Percentiles rank a stretch among this genome's conserved stretches.
These are phyloP conservation scores for Notholithocarpus densiflorus DNA, from an alignment of 306 rosid genomes.

Conservation along the genomic window DNA sequence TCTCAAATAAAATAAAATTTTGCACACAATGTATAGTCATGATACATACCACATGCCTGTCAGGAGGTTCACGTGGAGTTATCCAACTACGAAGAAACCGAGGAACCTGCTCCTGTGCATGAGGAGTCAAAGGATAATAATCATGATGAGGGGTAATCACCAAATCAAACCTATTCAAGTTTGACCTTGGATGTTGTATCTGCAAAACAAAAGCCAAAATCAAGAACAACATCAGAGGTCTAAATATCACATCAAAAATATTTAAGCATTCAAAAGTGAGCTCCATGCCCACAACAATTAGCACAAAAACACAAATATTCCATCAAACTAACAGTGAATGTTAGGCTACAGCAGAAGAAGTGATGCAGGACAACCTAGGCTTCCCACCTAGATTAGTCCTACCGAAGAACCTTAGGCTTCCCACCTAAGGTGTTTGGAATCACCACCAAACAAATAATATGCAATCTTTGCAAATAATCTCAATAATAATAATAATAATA, in stretches of 20 bases:
- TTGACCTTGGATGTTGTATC: conserved; percentile 82
- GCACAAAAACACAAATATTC: background rate
- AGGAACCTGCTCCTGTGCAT: conserved; percentile 77
- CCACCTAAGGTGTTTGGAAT: no score
- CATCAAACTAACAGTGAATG: background rate
- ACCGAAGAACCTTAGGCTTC: no score
- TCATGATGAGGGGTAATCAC: conserved; percentile 90
- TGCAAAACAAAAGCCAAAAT: conserved; percentile 9
- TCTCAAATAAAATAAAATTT: conserved; percentile 10
- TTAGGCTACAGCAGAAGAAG: background rate
- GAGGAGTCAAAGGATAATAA: conserved; percentile 79
- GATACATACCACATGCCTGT: conserved; percentile 73
- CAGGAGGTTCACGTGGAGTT: conserved; percentile 87
- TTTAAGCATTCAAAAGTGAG: background rate
- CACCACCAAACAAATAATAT: no score
- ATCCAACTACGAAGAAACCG: conserved; percentile 75
- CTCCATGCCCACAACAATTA: background rate
- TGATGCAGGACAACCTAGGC: no score
- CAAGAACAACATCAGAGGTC: background rate
- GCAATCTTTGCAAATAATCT: no score
- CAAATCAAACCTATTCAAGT: conserved; percentile 78
- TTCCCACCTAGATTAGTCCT: no score
- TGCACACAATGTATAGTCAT: conserved; percentile 3
- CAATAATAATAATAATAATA: no score
- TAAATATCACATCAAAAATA: background rate